phyloP scores from a whole-genome alignment of 1,284 basidiomycete genomes.

The Laetiporus sulphureus region DNA sequence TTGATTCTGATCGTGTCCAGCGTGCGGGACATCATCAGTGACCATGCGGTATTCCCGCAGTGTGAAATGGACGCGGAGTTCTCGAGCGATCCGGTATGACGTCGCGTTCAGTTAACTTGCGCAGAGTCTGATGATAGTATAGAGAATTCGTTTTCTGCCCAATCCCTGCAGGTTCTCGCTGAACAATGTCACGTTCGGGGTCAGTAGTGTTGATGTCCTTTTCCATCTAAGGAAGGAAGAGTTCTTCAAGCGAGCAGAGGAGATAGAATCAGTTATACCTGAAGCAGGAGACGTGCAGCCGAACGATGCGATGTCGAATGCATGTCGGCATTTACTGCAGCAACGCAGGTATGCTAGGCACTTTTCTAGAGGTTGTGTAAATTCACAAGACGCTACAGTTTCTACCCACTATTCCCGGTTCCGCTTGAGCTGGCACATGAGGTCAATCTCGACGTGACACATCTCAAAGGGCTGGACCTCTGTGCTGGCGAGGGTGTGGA shows the following conservation, averaged over 20 bases:
- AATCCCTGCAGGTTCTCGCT: conserved; percentile 85
- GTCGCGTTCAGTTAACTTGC: too few relatives aligned
- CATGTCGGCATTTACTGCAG: conserved; percentile 76
- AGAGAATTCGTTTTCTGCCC: conserved; percentile 78
- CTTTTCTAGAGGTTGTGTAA: neutral
- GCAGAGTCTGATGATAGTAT: neutral
- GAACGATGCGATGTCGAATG: conserved; percentile 71
- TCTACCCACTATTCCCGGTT: conserved; percentile 93
- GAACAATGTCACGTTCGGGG: conserved; percentile 78
- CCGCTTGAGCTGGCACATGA: conserved; percentile 69
- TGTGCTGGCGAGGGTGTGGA: conserved; percentile 30
- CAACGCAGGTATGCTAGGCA: conserved; percentile 66
- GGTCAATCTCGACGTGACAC: conserved; percentile 84
- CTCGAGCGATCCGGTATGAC: conserved; percentile 43
- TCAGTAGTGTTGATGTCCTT: conserved; percentile 79
- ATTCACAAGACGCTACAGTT: conserved; percentile 39
- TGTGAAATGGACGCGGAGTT: conserved; percentile 51
- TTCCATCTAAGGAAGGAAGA: conserved; percentile 89
- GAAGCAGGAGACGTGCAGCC: conserved; percentile 34
- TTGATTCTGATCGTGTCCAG: conserved; percentile 78
- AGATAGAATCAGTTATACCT: conserved; percentile 50
- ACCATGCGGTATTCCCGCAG: conserved; percentile 87
- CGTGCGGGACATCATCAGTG: conserved; percentile 73
- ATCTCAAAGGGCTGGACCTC: conserved; percentile 48
- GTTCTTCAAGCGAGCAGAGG: conserved; percentile 64